These are phyloP conservation scores for Alternaria arborescens DNA, from an alignment of 2,329 filamentous ascomycete species.

Conservation along the genomic window DNA sequence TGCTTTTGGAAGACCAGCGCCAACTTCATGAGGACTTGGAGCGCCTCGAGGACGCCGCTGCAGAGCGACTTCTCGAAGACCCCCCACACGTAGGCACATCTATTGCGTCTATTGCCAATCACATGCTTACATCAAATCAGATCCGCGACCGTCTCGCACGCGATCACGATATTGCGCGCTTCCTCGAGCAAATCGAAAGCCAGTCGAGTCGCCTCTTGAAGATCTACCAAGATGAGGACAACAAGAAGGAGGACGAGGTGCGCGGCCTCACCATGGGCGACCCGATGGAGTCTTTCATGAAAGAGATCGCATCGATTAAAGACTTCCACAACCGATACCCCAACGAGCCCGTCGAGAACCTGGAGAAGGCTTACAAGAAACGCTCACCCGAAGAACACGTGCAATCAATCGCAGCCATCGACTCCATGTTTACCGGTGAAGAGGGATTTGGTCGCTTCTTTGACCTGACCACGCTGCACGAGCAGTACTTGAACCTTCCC, in stretches of 20 bases:
- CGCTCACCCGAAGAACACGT: constrained; percentile 68
- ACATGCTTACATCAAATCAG: constrained; percentile 56
- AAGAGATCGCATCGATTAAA: constrained; percentile 80
- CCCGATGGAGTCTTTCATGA: constrained; percentile 90
- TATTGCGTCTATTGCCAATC: not conserved
- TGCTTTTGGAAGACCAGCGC: constrained; percentile 93
- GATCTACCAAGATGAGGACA: constrained; percentile 83
- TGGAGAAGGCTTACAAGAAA: constrained; percentile 89
- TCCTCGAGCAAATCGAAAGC: constrained; percentile 84
- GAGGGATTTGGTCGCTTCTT: constrained; percentile 93
- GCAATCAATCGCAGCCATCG: constrained; percentile 74
- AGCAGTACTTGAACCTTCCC: constrained; percentile 88
- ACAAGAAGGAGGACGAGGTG: constrained; percentile 77
- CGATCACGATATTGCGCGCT: constrained; percentile 89
- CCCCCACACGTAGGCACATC: constrained; percentile 75
- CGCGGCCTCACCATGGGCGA: constrained; percentile 86
- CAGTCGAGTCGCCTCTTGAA: constrained; percentile 83
- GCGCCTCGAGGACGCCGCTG: constrained; percentile 91
- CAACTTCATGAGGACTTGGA: constrained; percentile 96
- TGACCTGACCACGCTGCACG: constrained; percentile 84
- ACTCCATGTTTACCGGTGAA: constrained; percentile 94
- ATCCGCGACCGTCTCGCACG: constrained; percentile 87
- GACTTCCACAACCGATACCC: constrained; percentile 91
- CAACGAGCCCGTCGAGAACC: constrained; percentile 93
- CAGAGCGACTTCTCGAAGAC: constrained; percentile 87